Conservation (phyloP, 192 early-diverging fungal species). For the Backusella macrospora region DNA sequence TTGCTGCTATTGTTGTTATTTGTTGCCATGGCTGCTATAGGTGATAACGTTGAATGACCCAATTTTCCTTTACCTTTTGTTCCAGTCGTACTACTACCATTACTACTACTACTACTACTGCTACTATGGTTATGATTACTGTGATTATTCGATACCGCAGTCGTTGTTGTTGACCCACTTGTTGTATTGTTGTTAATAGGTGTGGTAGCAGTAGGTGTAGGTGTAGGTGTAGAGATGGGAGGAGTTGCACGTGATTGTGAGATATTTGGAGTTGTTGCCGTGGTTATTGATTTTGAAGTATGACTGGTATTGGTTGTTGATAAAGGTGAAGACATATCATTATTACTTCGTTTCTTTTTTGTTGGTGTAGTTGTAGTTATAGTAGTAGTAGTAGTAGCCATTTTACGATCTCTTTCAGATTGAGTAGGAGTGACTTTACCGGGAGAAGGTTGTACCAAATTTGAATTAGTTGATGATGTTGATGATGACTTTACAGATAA, state of each 20-base stretch:
- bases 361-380: background rate
- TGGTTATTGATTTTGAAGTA: background rate
- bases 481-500: background rate
- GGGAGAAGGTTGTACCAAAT: conserved; percentile 23
- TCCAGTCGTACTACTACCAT: background rate
- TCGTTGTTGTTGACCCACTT: background rate
- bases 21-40: background rate
- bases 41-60: background rate
- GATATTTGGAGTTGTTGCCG: background rate
- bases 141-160: background rate
- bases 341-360: background rate
- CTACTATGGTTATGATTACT: background rate
- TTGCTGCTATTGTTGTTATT: background rate
- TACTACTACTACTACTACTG: background rate
- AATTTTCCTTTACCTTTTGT: background rate
- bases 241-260: conserved; percentile 8
- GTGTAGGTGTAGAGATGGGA: background rate
- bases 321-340: background rate
- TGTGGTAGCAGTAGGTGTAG: background rate
- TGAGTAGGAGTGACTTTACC: background rate
- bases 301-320: background rate
- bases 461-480: background rate
- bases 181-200: background rate
- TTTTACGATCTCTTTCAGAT: conserved; percentile 2
- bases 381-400: background rate